phyloP scores from a whole-genome alignment of 768 basidiomycete species.

The Agrocybe pediades region DNA sequence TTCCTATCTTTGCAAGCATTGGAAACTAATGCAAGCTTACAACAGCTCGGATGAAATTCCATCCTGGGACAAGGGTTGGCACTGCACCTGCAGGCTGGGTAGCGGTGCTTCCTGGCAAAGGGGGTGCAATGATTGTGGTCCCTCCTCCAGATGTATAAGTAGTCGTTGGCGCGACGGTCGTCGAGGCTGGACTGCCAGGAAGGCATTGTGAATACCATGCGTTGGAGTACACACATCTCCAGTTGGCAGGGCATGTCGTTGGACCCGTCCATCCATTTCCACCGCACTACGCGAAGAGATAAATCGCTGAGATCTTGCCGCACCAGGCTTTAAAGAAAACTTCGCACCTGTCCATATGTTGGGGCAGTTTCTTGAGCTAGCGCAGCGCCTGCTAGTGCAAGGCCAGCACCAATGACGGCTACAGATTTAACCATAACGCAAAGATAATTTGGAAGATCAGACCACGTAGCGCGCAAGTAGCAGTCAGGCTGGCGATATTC shows the following conservation, averaged over 20 bases:
- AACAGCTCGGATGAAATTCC: constrained; percentile 60
- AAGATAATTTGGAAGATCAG: neutral
- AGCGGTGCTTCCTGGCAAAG: constrained; percentile 22
- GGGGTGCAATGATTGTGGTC: constrained; percentile 33
- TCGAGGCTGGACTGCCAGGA: constrained; percentile 30
- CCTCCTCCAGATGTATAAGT: constrained; percentile 10
- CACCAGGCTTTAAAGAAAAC: neutral
- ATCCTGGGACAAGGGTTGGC: constrained; percentile 46
- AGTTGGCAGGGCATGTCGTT: constrained; percentile 47
- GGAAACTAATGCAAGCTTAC: constrained; percentile 37
- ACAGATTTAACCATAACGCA: neutral
- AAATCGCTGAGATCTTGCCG: neutral
- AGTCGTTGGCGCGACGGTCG: constrained; percentile 15
- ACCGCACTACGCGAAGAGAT: constrained; percentile 40
- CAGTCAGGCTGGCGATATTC: neutral
- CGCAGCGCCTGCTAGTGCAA: neutral
- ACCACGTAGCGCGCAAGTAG: neutral
- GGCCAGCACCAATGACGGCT: neutral
- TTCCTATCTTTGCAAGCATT: neutral
- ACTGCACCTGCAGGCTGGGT: constrained; percentile 30
- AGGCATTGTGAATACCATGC: constrained; percentile 56
- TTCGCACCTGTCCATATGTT: constrained; percentile 37
- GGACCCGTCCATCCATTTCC: constrained; percentile 52
- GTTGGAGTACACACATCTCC: constrained; percentile 44
- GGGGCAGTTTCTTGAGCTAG: constrained; percentile 3